These are phyloP conservation scores for Pseudogymnoascus sp. DNA, from an alignment of 2,329 filamentous ascomycete species.

Conservation along the genomic window DNA sequence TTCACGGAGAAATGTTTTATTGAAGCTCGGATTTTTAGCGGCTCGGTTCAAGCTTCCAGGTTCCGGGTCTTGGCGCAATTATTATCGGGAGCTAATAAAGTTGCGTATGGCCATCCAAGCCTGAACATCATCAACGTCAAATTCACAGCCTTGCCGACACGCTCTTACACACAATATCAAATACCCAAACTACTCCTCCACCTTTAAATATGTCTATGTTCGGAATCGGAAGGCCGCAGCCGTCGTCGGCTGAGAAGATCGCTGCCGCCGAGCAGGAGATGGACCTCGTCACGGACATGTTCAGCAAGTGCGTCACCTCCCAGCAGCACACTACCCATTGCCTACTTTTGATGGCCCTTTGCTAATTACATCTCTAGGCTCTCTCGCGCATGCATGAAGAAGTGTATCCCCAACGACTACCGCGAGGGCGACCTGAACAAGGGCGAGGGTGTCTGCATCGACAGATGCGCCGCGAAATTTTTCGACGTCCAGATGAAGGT, in stretches of 20 bases:
- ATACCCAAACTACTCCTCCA: not conserved
- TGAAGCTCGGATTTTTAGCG: conserved; percentile 19
- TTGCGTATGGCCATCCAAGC: conserved; percentile 7
- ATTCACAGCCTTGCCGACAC: conserved; percentile 2
- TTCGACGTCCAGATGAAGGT: conserved; percentile 98
- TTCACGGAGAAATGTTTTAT: conserved; percentile 4
- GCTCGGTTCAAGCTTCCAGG: conserved; percentile 12
- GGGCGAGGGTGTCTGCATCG: conserved; percentile 95
- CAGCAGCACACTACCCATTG: conserved; percentile 11
- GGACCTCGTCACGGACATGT: conserved; percentile 96
- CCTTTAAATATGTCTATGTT: conserved; percentile 58
- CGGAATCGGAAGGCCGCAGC: conserved; percentile 68
- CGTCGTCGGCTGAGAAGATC: conserved; percentile 94
- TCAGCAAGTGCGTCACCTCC: conserved; percentile 66
- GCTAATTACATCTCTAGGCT: conserved; percentile 46
- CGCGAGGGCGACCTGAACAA: conserved; percentile 97
- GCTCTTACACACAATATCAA: not conserved
- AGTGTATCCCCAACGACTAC: conserved; percentile 89
- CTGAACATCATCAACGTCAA: conserved; percentile 10
- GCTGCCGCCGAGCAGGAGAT: conserved; percentile 93
- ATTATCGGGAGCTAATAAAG: conserved; percentile 8
- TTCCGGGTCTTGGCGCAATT: conserved; percentile 8
- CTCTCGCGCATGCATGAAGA: conserved; percentile 80
- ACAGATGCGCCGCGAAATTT: conserved; percentile 96
- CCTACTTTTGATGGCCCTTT: not conserved